Conservation (phyloP, 345 rosid species). For the Hibiscus mutabilis region DNA sequence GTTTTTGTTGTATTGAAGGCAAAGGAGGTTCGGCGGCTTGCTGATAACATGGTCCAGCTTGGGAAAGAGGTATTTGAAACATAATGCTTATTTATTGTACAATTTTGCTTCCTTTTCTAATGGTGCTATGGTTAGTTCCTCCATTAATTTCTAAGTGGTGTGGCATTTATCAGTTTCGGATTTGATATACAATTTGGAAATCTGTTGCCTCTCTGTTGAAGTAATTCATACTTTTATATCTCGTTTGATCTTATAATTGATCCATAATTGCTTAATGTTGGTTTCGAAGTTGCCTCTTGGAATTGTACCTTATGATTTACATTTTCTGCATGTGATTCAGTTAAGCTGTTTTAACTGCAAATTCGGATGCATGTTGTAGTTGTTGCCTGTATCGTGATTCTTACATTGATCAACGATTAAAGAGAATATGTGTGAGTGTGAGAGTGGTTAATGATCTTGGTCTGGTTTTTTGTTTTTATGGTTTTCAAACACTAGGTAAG, state of each 20-base stretch:
- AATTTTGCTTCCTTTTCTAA: background rate
- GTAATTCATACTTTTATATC: background rate
- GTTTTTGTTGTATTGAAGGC: constrained; percentile 39
- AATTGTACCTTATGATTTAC: background rate
- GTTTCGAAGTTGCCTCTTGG: background rate
- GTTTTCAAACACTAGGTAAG: background rate
- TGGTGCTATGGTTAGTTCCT: background rate
- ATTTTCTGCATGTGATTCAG: too few relatives aligned
- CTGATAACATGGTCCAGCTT: constrained; percentile 88
- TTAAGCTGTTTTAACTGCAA: background rate
- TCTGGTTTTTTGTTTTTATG: background rate
- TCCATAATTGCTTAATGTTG: too few relatives aligned
- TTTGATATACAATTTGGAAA: background rate
- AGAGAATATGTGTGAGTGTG: too few relatives aligned
- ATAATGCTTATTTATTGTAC: background rate
- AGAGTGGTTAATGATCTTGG: background rate
- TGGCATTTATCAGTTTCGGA: background rate
- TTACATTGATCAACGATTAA: background rate
- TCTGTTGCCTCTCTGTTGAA: background rate
- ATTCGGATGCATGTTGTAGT: background rate
- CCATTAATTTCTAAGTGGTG: background rate
- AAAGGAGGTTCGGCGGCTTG: constrained; percentile 77
- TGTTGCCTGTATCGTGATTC: background rate
- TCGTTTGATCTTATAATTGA: too few relatives aligned
- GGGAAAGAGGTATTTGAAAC: constrained; percentile 69